phyloP scores from a whole-genome alignment of 768 basidiomycete species.

The Rhizopogon vesiculosus region DNA sequence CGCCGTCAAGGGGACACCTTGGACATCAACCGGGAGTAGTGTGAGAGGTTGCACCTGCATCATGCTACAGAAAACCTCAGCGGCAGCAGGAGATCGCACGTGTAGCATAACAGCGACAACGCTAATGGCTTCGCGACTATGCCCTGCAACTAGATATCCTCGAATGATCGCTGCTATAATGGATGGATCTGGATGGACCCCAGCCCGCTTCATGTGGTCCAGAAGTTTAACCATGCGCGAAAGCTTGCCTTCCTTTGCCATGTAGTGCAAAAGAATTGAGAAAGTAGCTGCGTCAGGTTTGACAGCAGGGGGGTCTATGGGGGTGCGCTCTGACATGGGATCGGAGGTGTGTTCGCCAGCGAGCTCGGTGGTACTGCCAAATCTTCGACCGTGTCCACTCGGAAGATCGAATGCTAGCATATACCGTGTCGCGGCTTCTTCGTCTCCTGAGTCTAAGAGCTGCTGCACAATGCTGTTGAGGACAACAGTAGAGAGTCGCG shows the following conservation, averaged over 20 bases:
- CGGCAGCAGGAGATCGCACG: constrained; percentile 14
- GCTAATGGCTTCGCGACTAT: constrained; percentile 45
- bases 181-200: constrained; percentile 40
- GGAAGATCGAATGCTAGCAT: constrained; percentile 42
- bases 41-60: constrained; percentile 14
- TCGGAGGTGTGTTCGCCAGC: constrained; percentile 21
- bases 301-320: constrained; percentile 11
- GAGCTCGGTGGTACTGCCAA: constrained; percentile 21
- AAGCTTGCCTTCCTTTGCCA: constrained; percentile 40
- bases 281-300: constrained; percentile 57
- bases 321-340: background rate
- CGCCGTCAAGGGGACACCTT: constrained; percentile 29
- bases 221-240: constrained; percentile 42
- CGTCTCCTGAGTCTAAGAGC: constrained; percentile 51
- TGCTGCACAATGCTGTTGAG: constrained; percentile 68
- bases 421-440: constrained; percentile 39
- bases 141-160: constrained; percentile 45
- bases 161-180: constrained; percentile 52
- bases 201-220: constrained; percentile 38
- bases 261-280: constrained; percentile 55
- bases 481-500: constrained; percentile 41
- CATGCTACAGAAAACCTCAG: background rate
- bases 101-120: constrained; percentile 47
- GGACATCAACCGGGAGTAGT: constrained; percentile 22
- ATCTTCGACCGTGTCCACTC: constrained; percentile 6